phyloP scores from a whole-genome alignment of 352 stramenopile species.

The Plasmopara muralis region DNA sequence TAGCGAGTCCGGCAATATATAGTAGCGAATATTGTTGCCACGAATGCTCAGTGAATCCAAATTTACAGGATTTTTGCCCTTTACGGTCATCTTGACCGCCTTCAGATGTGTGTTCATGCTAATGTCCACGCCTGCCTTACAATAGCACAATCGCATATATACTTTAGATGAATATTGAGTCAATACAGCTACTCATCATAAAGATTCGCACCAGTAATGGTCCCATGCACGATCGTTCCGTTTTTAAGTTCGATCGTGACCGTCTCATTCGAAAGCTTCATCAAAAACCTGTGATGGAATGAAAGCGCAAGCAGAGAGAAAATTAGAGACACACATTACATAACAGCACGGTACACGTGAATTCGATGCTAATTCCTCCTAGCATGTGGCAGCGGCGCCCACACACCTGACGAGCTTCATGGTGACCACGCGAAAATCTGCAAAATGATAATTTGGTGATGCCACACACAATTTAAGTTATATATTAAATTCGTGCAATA shows the following conservation, averaged over 20 bases:
- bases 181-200: too few species aligned
- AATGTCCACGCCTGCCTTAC: conserved; percentile 91
- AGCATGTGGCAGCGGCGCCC: background rate
- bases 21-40: conserved; percentile 97
- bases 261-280: conserved; percentile 98
- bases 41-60: conserved; percentile 97
- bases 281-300: conserved; percentile 82
- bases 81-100: conserved; percentile 96
- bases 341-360: background rate
- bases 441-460: background rate
- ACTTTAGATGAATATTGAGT: background rate
- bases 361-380: background rate
- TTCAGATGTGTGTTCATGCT: conserved; percentile 99
- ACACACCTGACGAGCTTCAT: conserved; percentile 47
- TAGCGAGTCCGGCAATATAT: conserved; percentile 92
- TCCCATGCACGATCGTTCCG: conserved; percentile 98
- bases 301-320: background rate
- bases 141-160: conserved; percentile 1
- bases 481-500: too few species aligned
- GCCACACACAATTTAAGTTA: too few species aligned
- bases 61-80: conserved; percentile 96
- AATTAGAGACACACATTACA: background rate
- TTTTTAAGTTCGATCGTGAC: conserved; percentile 99
- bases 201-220: conserved; percentile 83
- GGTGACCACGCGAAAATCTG: conserved; percentile 4